A percentile compares a stretch with the other conserved stretches of the same genome.
Conservation (phyloP, 805 yeast genomes). For the Cyberlindnera maritima region DNA sequence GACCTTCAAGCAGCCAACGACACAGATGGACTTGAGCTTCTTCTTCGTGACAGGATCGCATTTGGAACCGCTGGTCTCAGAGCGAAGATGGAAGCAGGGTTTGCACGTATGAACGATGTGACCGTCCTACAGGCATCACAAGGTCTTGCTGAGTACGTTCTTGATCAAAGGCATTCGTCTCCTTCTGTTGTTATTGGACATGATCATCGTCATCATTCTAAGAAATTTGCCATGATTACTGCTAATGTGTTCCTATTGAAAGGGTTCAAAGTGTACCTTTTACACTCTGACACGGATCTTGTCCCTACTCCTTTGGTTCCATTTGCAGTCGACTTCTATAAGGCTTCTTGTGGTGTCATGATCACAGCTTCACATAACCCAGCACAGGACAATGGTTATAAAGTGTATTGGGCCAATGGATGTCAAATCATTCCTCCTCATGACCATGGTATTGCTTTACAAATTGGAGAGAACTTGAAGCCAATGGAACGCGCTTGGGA, state of each 20-base stretch:
- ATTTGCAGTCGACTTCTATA: conserved; percentile 62
- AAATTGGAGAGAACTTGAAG: conserved; percentile 55
- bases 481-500: conserved; percentile 61
- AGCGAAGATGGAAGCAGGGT: conserved; percentile 88
- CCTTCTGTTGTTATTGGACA: conserved; percentile 73
- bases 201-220: conserved; percentile 85
- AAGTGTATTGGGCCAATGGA: conserved; percentile 90
- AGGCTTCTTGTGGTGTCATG: conserved; percentile 85
- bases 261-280: conserved; percentile 68
- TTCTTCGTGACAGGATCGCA: conserved; percentile 58
- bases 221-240: conserved; percentile 73
- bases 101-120: conserved; percentile 81
- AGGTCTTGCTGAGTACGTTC: conserved; percentile 59
- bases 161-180: conserved; percentile 26
- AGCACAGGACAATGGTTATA: conserved; percentile 86
- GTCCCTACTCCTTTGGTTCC: conserved; percentile 94
- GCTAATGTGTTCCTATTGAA: conserved; percentile 66
- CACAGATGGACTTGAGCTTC: conserved; percentile 44
- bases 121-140: conserved; percentile 90
- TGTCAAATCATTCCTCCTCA: conserved; percentile 96
- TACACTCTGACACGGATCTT: conserved; percentile 38
- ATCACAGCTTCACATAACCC: conserved; percentile 90
- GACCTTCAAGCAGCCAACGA: conserved; percentile 38
- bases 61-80: conserved; percentile 96
- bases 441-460: conserved; percentile 66